A percentile compares a stretch with the other conserved stretches of the same genome.
Evolutionary conservation across 2,329 filamentous ascomycete species (phyloP).

Genomic region (Keithomyces neogunnii): DNA sequence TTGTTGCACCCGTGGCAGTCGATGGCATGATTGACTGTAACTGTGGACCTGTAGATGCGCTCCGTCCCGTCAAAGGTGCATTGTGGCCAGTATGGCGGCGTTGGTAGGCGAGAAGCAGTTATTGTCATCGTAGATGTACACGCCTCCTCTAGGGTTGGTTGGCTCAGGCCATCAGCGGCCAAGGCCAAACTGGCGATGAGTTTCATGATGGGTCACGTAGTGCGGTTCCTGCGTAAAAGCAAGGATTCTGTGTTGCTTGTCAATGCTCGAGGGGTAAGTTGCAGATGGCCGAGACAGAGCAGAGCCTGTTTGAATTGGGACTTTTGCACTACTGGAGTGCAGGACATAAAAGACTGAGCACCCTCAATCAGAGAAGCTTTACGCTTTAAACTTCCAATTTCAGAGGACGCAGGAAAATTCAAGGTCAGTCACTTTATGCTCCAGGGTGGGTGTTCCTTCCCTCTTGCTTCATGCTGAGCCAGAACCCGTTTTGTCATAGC

Average conservation of each 20-base stretch:
- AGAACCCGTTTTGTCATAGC: too few relatives aligned
- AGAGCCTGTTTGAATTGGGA: background rate
- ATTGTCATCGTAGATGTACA: slow-evolving; percentile 18
- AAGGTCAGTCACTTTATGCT: too few relatives aligned
- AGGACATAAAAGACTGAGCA: too few relatives aligned
- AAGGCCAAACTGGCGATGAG: background rate
- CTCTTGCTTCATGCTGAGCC: too few relatives aligned
- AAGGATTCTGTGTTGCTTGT: background rate
- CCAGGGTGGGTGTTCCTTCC: too few relatives aligned
- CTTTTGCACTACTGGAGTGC: too few relatives aligned
- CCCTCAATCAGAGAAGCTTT: too few relatives aligned
- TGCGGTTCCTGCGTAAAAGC: background rate
- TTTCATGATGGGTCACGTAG: background rate
- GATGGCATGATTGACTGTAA: slow-evolving; percentile 14
- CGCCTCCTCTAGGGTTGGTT: slow-evolving; percentile 10
- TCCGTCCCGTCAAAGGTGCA: slow-evolving; percentile 14
- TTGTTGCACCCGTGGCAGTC: slow-evolving; percentile 24
- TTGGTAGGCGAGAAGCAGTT: slow-evolving; percentile 14
- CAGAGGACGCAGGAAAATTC: too few relatives aligned
- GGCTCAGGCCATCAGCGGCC: background rate
- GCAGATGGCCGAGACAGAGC: background rate
- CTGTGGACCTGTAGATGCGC: slow-evolving; percentile 19
- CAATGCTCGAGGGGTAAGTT: too few relatives aligned
- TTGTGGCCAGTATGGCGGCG: slow-evolving; percentile 20
- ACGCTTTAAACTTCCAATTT: too few relatives aligned